Evolutionary conservation across 2,329 filamentous ascomycete species (phyloP), one percentile per base, ranked within the genome.

Genomic region (Xylaria sp.): DNA sequence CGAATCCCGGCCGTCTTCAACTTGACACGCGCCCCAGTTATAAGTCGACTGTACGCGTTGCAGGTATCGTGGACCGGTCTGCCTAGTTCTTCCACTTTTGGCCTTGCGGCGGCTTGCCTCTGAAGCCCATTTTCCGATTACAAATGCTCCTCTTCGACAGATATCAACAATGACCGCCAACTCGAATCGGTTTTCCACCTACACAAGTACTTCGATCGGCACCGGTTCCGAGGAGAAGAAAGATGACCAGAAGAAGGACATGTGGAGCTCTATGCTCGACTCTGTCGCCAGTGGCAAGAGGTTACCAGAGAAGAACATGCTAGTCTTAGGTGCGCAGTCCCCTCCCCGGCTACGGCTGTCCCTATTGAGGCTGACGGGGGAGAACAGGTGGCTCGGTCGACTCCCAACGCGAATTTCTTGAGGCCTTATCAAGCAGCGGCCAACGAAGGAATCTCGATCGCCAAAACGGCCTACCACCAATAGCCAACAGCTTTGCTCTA

Each of bases 241-340:
- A 81, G 86, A 83, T 79, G 90, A 92, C 73, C 90, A 90, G 70
- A 94, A 93, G 82, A 93, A 92, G 81, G 93, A 97, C 77, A 90
- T 97, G 80, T 97, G 95, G 95, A 94, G 92, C 68, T 94, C 93
- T 50, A 93, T 97, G 91, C 86, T 97, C 72, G 93, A 96, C 79
- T 90, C 89, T 60, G 94, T 96, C 73, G 93, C 94, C 73, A 97
- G 92, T 80, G 93, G 92, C 72, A 96, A 96, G 84, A 88, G 92
- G 73, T 83, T 97, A 75, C 93, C 94, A 5, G 93, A 97, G 81
- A 97, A 97, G 86, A 96, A 94, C 78, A 82, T 97, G 69, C 82
- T 97, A 47, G 90, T 97, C 25, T 82, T 97, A 77, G 94, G 93
- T 93, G 71, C 39, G 67, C 49, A 44, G 22, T 25, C 47, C 33